phyloP scores from a whole-genome alignment of 2,329 filamentous ascomycete genomes.

The Coniella vitis region DNA sequence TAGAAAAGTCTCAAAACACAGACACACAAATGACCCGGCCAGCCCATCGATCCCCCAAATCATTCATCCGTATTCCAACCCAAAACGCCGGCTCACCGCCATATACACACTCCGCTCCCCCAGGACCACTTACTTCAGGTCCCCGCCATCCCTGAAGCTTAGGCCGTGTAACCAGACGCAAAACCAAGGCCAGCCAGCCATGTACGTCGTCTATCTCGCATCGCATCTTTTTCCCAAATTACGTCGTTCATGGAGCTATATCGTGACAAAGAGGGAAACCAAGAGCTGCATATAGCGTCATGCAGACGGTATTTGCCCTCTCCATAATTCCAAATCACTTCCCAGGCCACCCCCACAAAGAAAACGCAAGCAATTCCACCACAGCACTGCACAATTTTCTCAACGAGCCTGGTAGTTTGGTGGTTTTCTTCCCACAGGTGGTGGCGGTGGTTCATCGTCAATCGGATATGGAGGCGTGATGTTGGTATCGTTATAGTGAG shows the following conservation, averaged over 20 bases:
- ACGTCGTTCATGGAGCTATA: not conserved
- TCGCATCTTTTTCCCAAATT: not conserved
- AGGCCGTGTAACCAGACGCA: not conserved
- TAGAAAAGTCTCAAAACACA: not conserved
- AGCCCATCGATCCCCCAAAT: too few relatives aligned
- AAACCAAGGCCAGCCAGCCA: not conserved
- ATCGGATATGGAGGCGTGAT: constrained; percentile 67
- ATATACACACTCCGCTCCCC: not conserved
- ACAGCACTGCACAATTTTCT: too few relatives aligned
- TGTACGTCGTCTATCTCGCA: not conserved
- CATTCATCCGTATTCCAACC: not conserved
- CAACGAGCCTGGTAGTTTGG: constrained; percentile 51
- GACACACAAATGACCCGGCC: too few relatives aligned
- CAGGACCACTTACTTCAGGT: not conserved
- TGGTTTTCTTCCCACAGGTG: constrained; percentile 77
- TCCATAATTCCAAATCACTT: not conserved
- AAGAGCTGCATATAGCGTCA: not conserved
- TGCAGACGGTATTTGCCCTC: not conserved
- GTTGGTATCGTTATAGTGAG: too few relatives aligned
- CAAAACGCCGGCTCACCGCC: constrained; percentile 3
- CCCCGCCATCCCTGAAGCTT: not conserved
- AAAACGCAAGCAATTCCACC: too few relatives aligned
- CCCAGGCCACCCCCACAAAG: too few relatives aligned
- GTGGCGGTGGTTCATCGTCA: constrained; percentile 74
- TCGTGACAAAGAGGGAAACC: too few relatives aligned